Evolutionary conservation across 2,329 filamentous ascomycete genomes (phyloP), one percentile per base, ranked within the genome.

Genomic region (Neonectria hederae): DNA sequence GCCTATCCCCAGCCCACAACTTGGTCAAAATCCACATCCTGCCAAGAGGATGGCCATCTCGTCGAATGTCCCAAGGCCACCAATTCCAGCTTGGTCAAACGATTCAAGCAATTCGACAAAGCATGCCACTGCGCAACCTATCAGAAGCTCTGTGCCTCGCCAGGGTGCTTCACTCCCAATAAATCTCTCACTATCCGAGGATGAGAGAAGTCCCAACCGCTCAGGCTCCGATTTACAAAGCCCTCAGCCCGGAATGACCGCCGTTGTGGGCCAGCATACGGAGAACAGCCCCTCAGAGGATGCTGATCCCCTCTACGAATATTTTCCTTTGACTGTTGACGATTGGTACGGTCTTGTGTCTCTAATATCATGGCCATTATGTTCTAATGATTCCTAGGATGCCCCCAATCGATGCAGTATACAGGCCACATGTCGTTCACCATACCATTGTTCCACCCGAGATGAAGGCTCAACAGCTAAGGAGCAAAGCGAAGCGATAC

Each of bases 361-460:
- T n/a, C 38, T n/a, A 19, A 26, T 42, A 24, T 61, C 45, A 5
- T 40, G n/a, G 38, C 53, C 22, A 42, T 13, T 26, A 17, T 42
- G 60, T 54, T 58, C 67, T 75, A 66, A 75, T 48, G 2, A 38
- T 38, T 13, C 28, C 49, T 48, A 87, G 87, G 90, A 93, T 94
- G 87, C 92, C 92, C 2, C 93, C 93, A 1, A 92, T 97, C 3
- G 93, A 97, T 78, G 93, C 93, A 5, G 90, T 97, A 17, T 97
- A 97, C 76, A 85, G 93, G 53, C 95, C 94, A 6, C 94, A 97
- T 77, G 93, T 97, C 17, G 94, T 97, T 3, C 95, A 98, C 79
- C 94, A 97, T 76, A 95, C 92, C 17, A 86, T 87, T 51, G 83
- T 91, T 52, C 89, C 90, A 10, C 85, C 87, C 5, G 90, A 92